A percentile compares a stretch with the other conserved stretches of the same genome.
Evolutionary conservation across 345 rosid genomes (phyloP).

Genomic region (Gossypioides kirkii): DNA sequence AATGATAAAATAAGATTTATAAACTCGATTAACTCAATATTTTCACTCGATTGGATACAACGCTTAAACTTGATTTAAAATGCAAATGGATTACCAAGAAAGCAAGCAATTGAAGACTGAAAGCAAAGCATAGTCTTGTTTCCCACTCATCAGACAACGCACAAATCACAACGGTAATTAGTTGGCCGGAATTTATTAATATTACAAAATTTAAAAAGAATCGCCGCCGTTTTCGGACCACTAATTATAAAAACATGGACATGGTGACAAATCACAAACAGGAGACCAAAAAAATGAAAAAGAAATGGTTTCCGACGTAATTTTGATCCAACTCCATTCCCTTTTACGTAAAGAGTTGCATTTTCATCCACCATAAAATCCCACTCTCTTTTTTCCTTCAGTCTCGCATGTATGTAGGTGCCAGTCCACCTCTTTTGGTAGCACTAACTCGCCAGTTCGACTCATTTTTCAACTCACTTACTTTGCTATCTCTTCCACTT

Average conservation of each 20-base stretch:
- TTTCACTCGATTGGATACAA: too few relatives aligned
- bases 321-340: conserved; percentile 14
- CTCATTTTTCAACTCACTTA: conserved; percentile 16
- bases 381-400: not conserved
- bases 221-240: not conserved
- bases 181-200: not conserved
- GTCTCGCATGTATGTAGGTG: conserved; percentile 42
- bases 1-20: too few relatives aligned
- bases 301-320: not conserved
- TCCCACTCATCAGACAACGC: not conserved
- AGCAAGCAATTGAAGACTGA: not conserved
- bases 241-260: not conserved
- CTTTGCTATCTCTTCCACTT: not conserved
- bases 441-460: conserved; percentile 18
- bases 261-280: not conserved
- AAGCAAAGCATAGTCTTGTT: not conserved
- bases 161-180: not conserved
- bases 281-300: not conserved
- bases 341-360: conserved; percentile 12
- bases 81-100: not conserved
- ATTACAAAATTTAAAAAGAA: not conserved
- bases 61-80: too few relatives aligned
- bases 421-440: conserved; percentile 18
- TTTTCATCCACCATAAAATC: conserved; percentile 16
- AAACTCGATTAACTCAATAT: too few relatives aligned